Conservation (phyloP, 768 basidiomycete genomes). For the Calvatia gigantea region DNA sequence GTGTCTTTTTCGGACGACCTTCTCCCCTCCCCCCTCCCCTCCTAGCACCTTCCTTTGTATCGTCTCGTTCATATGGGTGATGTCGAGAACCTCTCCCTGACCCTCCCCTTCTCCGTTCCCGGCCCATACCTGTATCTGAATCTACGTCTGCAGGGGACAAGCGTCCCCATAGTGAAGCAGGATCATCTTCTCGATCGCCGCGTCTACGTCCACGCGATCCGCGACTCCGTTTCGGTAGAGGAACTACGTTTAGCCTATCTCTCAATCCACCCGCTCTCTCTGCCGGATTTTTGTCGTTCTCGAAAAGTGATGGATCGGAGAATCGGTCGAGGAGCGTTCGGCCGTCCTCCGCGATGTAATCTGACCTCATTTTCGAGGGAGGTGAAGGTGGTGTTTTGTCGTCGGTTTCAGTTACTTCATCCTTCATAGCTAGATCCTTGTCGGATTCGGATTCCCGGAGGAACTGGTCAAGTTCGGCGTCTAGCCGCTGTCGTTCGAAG, state of each 20-base stretch:
- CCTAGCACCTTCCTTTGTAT: constrained; percentile 22
- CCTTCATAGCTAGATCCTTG: constrained; percentile 1
- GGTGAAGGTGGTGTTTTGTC: constrained; percentile 36
- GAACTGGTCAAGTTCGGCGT: constrained; percentile 70
- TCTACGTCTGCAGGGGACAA: constrained; percentile 2
- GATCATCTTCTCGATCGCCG: constrained; percentile 13
- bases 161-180: constrained; percentile 7
- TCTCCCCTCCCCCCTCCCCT: constrained; percentile 25
- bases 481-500: constrained; percentile 40
- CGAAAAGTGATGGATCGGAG: constrained; percentile 16
- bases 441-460: constrained; percentile 40
- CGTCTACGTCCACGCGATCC: constrained; percentile 15
- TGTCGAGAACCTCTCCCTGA: constrained; percentile 17
- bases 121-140: constrained; percentile 13
- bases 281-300: not conserved
- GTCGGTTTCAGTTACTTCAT: not conserved
- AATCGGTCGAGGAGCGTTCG: constrained; percentile 57
- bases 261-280: constrained; percentile 1
- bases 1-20: constrained; percentile 50
- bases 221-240: constrained; percentile 37
- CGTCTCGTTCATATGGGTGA: constrained; percentile 21
- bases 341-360: constrained; percentile 51
- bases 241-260: constrained; percentile 40
- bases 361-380: constrained; percentile 66
- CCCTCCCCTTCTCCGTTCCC: constrained; percentile 18